Evolutionary conservation across 495 filamentous ascomycete genomes (phyloP), one percentile per base, ranked within the genome.

Genomic region (Penicillium diatomitis): DNA sequence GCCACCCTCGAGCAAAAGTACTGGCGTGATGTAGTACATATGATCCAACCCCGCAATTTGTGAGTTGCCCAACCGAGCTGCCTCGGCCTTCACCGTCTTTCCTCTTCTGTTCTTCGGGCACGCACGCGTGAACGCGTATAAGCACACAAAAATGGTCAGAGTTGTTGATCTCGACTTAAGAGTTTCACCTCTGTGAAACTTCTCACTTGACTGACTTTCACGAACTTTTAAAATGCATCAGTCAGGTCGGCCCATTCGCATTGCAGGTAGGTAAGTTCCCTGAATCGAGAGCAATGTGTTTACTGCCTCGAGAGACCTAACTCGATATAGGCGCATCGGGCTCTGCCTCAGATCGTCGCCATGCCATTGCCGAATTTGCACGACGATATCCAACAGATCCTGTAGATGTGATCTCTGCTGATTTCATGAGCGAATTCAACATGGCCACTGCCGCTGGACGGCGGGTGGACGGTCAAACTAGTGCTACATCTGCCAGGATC

Each of bases 381-480:
- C 61, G 57, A 9, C 70, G 77, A 47, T 33, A 58, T 9, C 52
- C 54, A 5, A 61, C 54, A 0, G 77, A 79, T 36, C 75, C 71
- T 0, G 65, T 80, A 32, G 76, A 80, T 61, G 73, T 81, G 9
- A 75, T 81, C 28, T 74, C 71, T 20, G 76, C 75, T 8, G 78
- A 81, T 55, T 80, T 74, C 63, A 76, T 81, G 76, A 72, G 67
- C 47, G 77, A 81, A 52, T 70, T 66, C 34, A 78, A 78, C 48
- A 78, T 79, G 75, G 69, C 71, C 12, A 64, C 65, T 6, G 52
- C 60, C 31, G 69, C 72, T n/a, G 70, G 64, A 37, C 61, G 63
- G 11, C 73, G 74, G 40, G 61, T 68, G 39, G 65, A 73, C 43
- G 53, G 63, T 30, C 30, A 31, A 44, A 33, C 20, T 7, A 38